These are phyloP conservation scores for Saccharomyces mikatae DNA, from an alignment of 805 yeast genomes.

Conservation along the genomic window DNA sequence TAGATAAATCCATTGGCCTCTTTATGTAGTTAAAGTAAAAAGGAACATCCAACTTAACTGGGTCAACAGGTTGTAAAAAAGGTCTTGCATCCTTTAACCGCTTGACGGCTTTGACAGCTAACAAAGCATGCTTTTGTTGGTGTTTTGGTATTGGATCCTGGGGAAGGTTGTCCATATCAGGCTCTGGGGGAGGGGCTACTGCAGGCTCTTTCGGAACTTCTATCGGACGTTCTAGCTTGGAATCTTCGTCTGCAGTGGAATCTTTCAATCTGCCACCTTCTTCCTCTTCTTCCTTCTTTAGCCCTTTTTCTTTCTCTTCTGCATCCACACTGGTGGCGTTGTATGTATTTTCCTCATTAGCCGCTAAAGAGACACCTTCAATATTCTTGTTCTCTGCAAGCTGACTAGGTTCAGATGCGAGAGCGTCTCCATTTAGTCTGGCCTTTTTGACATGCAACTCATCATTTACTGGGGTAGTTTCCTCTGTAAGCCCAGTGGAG, in stretches of 20 bases:
- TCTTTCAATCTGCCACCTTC: neutral
- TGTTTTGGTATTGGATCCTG: conserved; percentile 66
- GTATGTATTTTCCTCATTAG: neutral
- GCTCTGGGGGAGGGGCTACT: conserved; percentile 66
- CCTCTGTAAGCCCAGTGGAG: neutral
- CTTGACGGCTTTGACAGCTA: conserved; percentile 77
- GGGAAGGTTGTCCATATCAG: conserved; percentile 64
- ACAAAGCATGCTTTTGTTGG: conserved; percentile 71
- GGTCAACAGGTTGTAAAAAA: conserved; percentile 84
- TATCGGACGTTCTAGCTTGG: neutral
- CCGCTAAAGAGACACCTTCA: neutral
- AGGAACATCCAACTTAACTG: conserved; percentile 80
- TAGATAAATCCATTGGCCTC: conserved; percentile 88
- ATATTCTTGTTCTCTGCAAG: neutral
- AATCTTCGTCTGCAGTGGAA: neutral
- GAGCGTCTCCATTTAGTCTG: neutral
- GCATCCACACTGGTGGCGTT: neutral
- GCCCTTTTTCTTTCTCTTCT: neutral
- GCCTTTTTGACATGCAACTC: neutral
- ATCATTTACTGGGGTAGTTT: neutral
- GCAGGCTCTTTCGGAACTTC: conserved; percentile 41
- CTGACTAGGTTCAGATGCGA: neutral
- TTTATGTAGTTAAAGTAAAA: conserved; percentile 75
- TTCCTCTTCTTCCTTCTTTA: neutral
- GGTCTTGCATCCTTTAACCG: conserved; percentile 90